Evolutionary conservation across 805 yeast species (phyloP).

Genomic region (Clavispora fructus): DNA sequence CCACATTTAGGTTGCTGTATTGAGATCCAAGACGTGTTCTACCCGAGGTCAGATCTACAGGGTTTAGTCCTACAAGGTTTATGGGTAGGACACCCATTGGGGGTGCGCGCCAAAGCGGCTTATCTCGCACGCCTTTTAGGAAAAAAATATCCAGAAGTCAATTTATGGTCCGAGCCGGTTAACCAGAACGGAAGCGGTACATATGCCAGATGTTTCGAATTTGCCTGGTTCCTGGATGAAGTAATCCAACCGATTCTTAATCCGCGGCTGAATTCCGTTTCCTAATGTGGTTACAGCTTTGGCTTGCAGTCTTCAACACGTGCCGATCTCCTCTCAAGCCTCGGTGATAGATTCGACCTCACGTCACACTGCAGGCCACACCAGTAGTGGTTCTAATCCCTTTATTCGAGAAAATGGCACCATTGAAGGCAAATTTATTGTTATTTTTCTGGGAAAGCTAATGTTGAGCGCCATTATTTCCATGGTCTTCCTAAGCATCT

Average conservation of each 20-base stretch:
- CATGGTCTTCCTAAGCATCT: too few relatives aligned
- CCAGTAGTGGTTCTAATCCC: background rate
- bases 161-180: conserved; percentile 7
- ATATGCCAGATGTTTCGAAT: conserved; percentile 1
- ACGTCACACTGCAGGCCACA: background rate
- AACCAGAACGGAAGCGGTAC: background rate
- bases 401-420: too few relatives aligned
- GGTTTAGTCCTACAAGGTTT: conserved; percentile 11
- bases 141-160: conserved; percentile 8
- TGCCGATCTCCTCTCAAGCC: background rate
- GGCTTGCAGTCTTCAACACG: background rate
- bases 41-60: conserved; percentile 10
- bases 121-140: conserved; percentile 7
- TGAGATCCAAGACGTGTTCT: conserved; percentile 11
- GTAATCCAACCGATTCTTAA: background rate
- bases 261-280: background rate
- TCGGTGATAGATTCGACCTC: background rate
- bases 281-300: background rate
- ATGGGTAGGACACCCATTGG: conserved; percentile 10
- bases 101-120: conserved; percentile 8
- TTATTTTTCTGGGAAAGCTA: too few relatives aligned
- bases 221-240: conserved; percentile 15
- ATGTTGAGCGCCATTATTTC: too few relatives aligned
- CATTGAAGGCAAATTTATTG: too few relatives aligned
- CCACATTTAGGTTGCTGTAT: conserved; percentile 13